Evolutionary conservation across 169 alveolate genomes (phyloP).

Genomic region (Cryptosporidium muris): DNA sequence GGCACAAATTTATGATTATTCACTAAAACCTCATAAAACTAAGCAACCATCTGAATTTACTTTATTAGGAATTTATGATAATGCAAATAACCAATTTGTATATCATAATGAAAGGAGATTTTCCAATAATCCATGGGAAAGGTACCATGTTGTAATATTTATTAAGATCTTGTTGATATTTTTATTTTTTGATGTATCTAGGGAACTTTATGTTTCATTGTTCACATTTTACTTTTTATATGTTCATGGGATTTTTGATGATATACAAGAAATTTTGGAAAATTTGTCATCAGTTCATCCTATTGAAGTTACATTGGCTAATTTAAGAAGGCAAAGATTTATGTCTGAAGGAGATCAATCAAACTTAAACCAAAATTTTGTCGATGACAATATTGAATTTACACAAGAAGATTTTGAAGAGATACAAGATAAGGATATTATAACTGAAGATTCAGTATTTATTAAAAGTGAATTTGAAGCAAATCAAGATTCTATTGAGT

Average conservation of each 20-base stretch:
- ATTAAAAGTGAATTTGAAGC: slow-evolving; percentile 2
- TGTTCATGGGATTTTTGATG: slow-evolving; percentile 48
- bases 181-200: slow-evolving; percentile 63
- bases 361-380: not conserved
- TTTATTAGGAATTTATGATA: slow-evolving; percentile 41
- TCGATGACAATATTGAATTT: not conserved
- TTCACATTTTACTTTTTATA: slow-evolving; percentile 39
- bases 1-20: slow-evolving; percentile 35
- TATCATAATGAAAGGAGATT: slow-evolving; percentile 51
- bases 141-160: slow-evolving; percentile 56
- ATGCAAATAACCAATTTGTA: slow-evolving; percentile 12
- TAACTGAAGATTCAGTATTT: not conserved
- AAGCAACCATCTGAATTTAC: slow-evolving; percentile 37
- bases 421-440: not conserved
- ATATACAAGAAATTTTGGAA: slow-evolving; percentile 35
- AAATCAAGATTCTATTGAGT: not conserved
- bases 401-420: not conserved
- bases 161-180: slow-evolving; percentile 49
- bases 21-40: slow-evolving; percentile 1
- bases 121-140: slow-evolving; percentile 65
- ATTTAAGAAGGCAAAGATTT: slow-evolving; percentile 45
- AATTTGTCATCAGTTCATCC: slow-evolving; percentile 49
- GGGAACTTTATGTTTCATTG: slow-evolving; percentile 32
- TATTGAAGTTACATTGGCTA: slow-evolving; percentile 55
- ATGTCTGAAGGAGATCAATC: slow-evolving; percentile 22